Base-by-base conservation (phyloP, 2,329 filamentous ascomycete genomes). In the Cordyceps farinosa region DNA sequence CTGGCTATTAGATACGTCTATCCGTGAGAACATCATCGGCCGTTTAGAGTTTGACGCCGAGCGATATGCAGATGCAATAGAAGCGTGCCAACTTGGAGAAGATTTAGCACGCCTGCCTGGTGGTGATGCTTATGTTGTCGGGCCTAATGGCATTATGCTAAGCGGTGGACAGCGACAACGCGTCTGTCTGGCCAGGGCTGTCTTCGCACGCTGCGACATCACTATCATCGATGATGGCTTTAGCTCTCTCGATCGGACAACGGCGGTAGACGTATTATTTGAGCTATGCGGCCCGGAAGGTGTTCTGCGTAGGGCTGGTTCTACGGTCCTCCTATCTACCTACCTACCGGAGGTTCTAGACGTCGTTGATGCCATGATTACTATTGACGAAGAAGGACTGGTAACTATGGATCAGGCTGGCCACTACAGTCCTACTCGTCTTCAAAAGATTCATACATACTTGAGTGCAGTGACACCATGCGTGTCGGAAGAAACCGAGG, bases 101-200 rank as follows among this genome's bases (percentile, higher is more conserved):
- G 59, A 62, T 11, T 15, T 53, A 2, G 34, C 11, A n/a, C 57
- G 47, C 22, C 34, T 60, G 5, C 45, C 45, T 13, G 45, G 47
- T 17, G 22, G 58, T 3, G 36, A 61, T 17, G 47, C 7, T 11
- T 52, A 40, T 15, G 10, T 61, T 4, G 47, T 61, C 22, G 48
- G 58, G 0, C 34, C 36, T 2, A 61, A 61, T 44, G 58, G 58
- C 1, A 1, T 36, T 10, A 62, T 42, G 10, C 42, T 62, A 1
- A 62, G 51, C 10, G 32, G 60, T 8, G 60, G 60, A 4, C 60
- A 62, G 8, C 32, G 44, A 0, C 60, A 62, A 9, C 40, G 60
- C 5, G 44, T 62, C 4, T 54, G 36, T 5, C 27, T 60, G 3
- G 57, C 57, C 22, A 51, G 57, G 36, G 47, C 57, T 22, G 57